These are phyloP conservation scores for Spirogloea muscicola DNA, from an alignment of 139 green algal genomes.

Conservation along the genomic window DNA sequence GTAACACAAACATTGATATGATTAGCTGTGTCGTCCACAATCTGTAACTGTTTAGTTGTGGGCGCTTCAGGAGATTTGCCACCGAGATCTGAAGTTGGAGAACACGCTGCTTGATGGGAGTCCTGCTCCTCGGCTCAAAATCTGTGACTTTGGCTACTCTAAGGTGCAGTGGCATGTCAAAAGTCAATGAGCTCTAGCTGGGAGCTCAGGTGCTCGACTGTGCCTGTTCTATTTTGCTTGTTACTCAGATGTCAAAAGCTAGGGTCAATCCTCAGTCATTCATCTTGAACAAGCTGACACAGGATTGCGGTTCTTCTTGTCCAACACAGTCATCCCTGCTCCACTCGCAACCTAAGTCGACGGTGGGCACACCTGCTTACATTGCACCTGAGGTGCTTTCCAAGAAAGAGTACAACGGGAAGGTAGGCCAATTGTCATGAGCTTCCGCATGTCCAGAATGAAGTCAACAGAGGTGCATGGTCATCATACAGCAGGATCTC, in stretches of 20 bases:
- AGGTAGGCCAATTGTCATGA: slow-evolving; percentile 27
- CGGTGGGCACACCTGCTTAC: slow-evolving; percentile 98
- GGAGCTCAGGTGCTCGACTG: too few relatives aligned
- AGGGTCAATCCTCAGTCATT: too few relatives aligned
- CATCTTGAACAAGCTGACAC: too few relatives aligned
- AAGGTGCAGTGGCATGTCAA: too few relatives aligned
- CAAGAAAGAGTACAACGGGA: slow-evolving; percentile 48
- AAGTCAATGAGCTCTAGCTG: too few relatives aligned
- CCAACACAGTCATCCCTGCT: slow-evolving; percentile 73
- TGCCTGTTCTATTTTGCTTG: too few relatives aligned
- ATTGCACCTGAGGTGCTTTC: slow-evolving; percentile 85
- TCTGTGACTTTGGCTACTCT: slow-evolving; percentile 97
- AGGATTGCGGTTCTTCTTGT: too few relatives aligned
- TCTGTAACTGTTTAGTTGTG: too few relatives aligned
- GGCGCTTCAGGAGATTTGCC: slow-evolving; percentile 75
- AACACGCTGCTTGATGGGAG: slow-evolving; percentile 94
- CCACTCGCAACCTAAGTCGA: slow-evolving; percentile 93
- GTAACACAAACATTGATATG: too few relatives aligned
- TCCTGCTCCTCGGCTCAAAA: slow-evolving; percentile 79
- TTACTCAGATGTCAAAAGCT: too few relatives aligned
- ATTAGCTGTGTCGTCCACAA: too few relatives aligned
- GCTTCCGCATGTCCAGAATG: slow-evolving; percentile 1
- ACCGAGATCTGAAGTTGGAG: slow-evolving; percentile 94
- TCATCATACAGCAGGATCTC: too few relatives aligned
- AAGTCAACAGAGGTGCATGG: not conserved